These are phyloP conservation scores for Entelexis paramagnoliae DNA, from an alignment of 1,139 yeast species.

Conservation along the genomic window DNA sequence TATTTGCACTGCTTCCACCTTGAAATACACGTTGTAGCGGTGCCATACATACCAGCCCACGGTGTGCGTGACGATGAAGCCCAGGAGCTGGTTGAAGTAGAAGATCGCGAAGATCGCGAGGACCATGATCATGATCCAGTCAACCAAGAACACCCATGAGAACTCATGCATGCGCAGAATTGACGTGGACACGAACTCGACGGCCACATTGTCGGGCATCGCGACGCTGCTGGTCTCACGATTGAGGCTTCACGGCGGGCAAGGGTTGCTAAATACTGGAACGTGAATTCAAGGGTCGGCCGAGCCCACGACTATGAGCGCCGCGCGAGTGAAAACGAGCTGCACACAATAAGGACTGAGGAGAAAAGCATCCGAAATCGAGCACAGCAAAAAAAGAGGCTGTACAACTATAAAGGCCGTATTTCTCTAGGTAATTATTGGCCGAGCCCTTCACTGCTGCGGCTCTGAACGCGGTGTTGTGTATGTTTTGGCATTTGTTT, in stretches of 20 bases:
- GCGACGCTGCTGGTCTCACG: neutral
- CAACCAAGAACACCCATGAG: constrained; percentile 74
- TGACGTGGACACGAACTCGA: constrained; percentile 26
- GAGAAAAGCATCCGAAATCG: no score
- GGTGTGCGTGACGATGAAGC: constrained; percentile 45
- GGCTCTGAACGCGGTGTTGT: no score
- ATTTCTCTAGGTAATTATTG: no score
- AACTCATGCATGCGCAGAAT: constrained; percentile 36
- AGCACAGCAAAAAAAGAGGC: no score
- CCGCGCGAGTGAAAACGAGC: no score
- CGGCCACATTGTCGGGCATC: constrained; percentile 13
- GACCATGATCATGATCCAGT: constrained; percentile 64
- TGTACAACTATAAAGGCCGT: no score
- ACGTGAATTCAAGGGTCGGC: neutral
- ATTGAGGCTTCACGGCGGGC: neutral
- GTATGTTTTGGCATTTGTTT: neutral
- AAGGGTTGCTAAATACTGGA: neutral
- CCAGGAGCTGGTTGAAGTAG: constrained; percentile 65
- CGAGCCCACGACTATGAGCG: no score
- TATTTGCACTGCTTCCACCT: constrained; percentile 60
- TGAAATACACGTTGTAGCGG: constrained; percentile 44
- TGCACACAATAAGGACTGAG: no score
- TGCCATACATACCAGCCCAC: constrained; percentile 58
- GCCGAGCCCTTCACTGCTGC: no score
- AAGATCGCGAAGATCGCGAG: constrained; percentile 57